These are phyloP conservation scores for Aspergillus sp. DNA, from an alignment of 2,329 filamentous ascomycete species.

Conservation along the genomic window DNA sequence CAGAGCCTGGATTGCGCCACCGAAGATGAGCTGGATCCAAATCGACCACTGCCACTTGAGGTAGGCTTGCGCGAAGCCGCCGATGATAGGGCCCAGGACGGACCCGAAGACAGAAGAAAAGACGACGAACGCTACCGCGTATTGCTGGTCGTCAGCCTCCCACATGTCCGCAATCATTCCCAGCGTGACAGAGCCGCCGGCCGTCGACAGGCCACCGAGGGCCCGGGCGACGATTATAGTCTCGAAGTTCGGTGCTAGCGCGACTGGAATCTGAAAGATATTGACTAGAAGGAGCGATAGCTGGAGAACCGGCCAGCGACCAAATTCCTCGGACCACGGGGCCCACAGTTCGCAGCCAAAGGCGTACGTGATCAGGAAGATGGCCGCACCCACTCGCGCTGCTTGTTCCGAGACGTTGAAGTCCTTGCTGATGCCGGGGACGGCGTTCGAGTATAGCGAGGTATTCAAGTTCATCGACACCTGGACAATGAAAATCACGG, in stretches of 20 bases:
- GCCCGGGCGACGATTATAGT: slow-evolving; percentile 56
- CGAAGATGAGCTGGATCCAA: slow-evolving; percentile 72
- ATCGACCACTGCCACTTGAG: slow-evolving; percentile 63
- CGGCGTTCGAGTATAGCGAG: slow-evolving; percentile 57
- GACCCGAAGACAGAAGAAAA: slow-evolving; percentile 67
- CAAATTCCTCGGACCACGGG: slow-evolving; percentile 70
- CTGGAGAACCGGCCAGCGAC: slow-evolving; percentile 63
- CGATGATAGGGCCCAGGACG: slow-evolving; percentile 61
- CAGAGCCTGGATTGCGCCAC: slow-evolving; percentile 53
- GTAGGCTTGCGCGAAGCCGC: slow-evolving; percentile 59
- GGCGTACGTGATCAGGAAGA: slow-evolving; percentile 66
- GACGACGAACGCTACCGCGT: slow-evolving; percentile 61
- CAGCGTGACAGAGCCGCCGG: slow-evolving; percentile 48
- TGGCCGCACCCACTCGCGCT: slow-evolving; percentile 59
- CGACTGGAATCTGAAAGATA: slow-evolving; percentile 60
- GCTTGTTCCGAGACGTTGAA: slow-evolving; percentile 57
- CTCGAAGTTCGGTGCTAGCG: slow-evolving; percentile 58
- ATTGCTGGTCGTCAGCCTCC: slow-evolving; percentile 58
- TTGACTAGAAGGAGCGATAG: slow-evolving; percentile 61
- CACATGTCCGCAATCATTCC: slow-evolving; percentile 52
- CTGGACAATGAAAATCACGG: slow-evolving; percentile 59
- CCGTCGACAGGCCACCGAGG: slow-evolving; percentile 57
- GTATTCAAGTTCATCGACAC: slow-evolving; percentile 69
- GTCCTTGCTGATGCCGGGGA: slow-evolving; percentile 52
- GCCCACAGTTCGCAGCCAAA: slow-evolving; percentile 79